Percentiles rank a stretch among this genome's conserved stretches.
Conservation (phyloP, 2,329 filamentous ascomycete genomes). For the Epichloe brachyelytri region DNA sequence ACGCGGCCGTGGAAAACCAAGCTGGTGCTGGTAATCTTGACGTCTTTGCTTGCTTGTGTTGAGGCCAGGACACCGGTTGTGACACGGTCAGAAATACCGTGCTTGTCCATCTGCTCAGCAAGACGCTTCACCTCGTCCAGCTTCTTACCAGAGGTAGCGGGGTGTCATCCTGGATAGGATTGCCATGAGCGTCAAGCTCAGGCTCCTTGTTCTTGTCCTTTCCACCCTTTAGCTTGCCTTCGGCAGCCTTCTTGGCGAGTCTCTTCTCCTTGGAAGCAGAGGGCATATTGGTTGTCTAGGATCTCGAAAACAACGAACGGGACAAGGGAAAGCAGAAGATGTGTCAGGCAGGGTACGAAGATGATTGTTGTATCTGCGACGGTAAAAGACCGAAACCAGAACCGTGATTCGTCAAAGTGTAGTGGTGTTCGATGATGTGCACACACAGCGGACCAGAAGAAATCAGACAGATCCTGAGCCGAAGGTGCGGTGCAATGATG, state of each 20-base stretch:
- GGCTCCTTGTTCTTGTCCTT: conserved; percentile 61
- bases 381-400: neutral
- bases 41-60: conserved; percentile 72
- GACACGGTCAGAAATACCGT: conserved; percentile 92
- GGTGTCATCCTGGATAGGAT: conserved; percentile 42
- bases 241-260: conserved; percentile 56
- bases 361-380: neutral
- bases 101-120: conserved; percentile 85
- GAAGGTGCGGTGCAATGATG: conserved; percentile 2
- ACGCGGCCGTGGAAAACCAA: conserved; percentile 97
- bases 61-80: conserved; percentile 94
- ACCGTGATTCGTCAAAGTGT: neutral
- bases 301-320: conserved; percentile 6
- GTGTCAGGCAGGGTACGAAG: neutral
- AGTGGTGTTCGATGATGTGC: neutral
- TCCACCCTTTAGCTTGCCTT: conserved; percentile 69
- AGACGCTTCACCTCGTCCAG: conserved; percentile 75
- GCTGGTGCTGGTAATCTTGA: conserved; percentile 89
- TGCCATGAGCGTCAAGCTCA: conserved; percentile 51
- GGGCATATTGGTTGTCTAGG: conserved; percentile 39
- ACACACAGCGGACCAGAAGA: neutral
- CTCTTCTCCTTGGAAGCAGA: conserved; percentile 60
- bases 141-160: conserved; percentile 60
- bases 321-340: conserved; percentile 1
- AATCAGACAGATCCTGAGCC: conserved; percentile 6